Base-by-base conservation (phyloP, 2,329 filamentous ascomycete species). In the Monosporascus sp. region DNA sequence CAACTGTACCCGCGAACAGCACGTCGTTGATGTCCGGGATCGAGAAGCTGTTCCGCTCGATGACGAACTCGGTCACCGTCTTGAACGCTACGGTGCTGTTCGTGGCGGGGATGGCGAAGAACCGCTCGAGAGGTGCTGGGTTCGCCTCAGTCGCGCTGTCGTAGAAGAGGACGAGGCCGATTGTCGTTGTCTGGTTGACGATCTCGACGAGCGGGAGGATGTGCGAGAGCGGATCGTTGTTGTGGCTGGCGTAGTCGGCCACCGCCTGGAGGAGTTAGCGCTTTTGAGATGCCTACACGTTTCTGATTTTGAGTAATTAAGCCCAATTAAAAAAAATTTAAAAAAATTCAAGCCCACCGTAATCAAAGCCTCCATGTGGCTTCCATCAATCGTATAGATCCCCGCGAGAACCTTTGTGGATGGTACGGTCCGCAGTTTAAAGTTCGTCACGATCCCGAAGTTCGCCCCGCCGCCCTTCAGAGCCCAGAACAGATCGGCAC, bases 401-500 rank as follows among this genome's bases (percentile, higher is more conserved):
- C 61, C 60, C 20, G 57, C 59, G 47, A 55, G 58, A 20, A 58
- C 56, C 48, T 57, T 51, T 40, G 43, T 51, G 1, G 57, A 57
- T 24, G 48, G 40, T 20, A 55, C 48, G 14, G 52, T 49, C 38
- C 53, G 53, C 8, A 55, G 53, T 45, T 52, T 50, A 55, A 75
- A 74, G 7, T 63, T 60, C 14, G 73, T 73, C 5, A 76, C 71
- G 51, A 77, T 67, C 46, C 76, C 78, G 55, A 76, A 78, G 58
- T 79, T 80, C 63, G 73, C 76, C 17, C 73, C 72, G 17, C 80
- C 80, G 14, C 79, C 80, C 49, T 75, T 74, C 5, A 81, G 68
- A 1, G 77, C 77, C 53, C 67, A 69, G 60, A 70, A 81, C 3
- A 82, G 68, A 52, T 81, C 78, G 0, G 68, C 37, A 51, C 80